Base-by-base conservation (phyloP, 805 yeast species). In the Candida sphagnicola region DNA sequence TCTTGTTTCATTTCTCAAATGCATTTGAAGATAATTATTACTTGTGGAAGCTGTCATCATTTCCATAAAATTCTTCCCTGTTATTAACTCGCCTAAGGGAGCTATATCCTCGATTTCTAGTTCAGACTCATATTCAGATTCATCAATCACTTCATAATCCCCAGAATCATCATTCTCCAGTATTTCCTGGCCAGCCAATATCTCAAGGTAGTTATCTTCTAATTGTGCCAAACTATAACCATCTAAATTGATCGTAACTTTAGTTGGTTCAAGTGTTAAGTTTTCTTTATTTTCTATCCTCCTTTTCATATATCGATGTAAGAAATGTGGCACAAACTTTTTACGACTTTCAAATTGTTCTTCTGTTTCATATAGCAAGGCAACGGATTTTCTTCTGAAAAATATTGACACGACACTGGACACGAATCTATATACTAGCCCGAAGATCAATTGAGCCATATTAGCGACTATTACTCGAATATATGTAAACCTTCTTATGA, bases 81-180 rank as follows among this genome's bases (percentile, higher is more conserved):
- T 41, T 4, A 61, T 31, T 11, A 62, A 46, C 28, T 62, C 67
- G 12, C 44, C 34, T 11, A 50, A 29, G 2, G 56, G 40, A 8
- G 39, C 17, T 10, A 17, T 37, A 13, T 30, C 35, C 17, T 48
- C 50, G 15, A 39, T 30, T 13, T 43, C 46, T 12, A 45, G 32
- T 32, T 49, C 50, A 12, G 41, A 13, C 21, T 47, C 50, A 23
- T 41, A 39, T 16, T 46, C 54, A 11, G 44, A 41, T 1, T 49
- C 59, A 5, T 45, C 54, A 28, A 45, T 44, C 31, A 56, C 57
- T 14, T 51, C 59, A 13, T 51, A 64, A 31, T 67, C 70, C 8
- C 47, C 46, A 4, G 65, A 62, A 29, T 51, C 56, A 40, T 72
- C 76, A 15, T 55, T 45, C 18, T 70, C 76, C 13, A 72, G 59